A percentile compares a stretch with the other conserved stretches of the same genome.
Evolutionary conservation across 768 basidiomycete species (phyloP).

Genomic region (Leccinellum rugosiceps): DNA sequence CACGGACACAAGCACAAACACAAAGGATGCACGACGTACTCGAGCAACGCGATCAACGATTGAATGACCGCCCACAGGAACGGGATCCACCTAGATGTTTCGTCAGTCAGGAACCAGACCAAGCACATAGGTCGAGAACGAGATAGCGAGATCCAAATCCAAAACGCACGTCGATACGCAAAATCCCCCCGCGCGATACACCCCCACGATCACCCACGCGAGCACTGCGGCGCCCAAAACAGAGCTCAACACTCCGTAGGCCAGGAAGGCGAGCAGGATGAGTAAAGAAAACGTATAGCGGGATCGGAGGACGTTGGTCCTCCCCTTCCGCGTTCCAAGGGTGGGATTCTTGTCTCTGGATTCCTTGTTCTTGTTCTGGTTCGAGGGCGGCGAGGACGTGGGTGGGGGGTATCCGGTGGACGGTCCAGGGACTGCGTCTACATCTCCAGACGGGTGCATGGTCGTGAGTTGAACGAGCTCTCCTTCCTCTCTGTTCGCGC

Average conservation of each 20-base stretch:
- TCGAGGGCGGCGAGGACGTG: not conserved
- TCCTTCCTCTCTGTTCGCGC: too few relatives aligned
- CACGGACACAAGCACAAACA: too few relatives aligned
- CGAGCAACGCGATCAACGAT: slow-evolving; percentile 38
- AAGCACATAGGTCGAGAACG: not conserved
- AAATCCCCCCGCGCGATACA: not conserved
- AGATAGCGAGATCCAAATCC: not conserved
- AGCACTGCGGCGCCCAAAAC: slow-evolving; percentile 19
- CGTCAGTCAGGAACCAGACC: not conserved
- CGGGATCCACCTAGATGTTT: slow-evolving; percentile 34
- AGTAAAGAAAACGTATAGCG: slow-evolving; percentile 39
- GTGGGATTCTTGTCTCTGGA: slow-evolving; percentile 12
- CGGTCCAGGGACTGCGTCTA: not conserved
- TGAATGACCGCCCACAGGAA: slow-evolving; percentile 42
- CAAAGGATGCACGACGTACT: slow-evolving; percentile 20
- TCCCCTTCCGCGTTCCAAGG: not conserved
- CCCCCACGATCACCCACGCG: not conserved
- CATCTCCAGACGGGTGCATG: not conserved
- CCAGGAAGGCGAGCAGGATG: slow-evolving; percentile 36
- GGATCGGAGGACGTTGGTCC: slow-evolving; percentile 35
- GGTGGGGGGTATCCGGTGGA: not conserved
- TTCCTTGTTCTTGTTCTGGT: not conserved
- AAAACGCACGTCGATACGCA: not conserved
- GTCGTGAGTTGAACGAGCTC: not conserved
- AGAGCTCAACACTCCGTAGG: slow-evolving; percentile 34